phyloP scores from a whole-genome alignment of 495 filamentous ascomycete genomes.

The Thozetella sp. region DNA sequence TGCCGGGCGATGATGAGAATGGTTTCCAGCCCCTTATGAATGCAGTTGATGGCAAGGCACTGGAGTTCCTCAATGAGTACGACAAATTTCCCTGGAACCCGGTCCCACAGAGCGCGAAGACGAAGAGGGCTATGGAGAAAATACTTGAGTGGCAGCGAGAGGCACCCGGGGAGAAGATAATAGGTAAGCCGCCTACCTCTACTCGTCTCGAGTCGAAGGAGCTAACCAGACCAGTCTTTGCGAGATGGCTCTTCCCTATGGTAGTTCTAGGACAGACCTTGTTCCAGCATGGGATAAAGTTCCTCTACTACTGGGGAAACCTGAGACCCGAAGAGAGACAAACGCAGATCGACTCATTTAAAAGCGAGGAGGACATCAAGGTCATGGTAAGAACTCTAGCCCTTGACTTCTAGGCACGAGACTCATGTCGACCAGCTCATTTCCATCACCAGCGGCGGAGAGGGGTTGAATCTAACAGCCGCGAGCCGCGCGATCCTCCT shows the following conservation, averaged over 20 bases:
- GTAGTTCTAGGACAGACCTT: slow-evolving; percentile 34
- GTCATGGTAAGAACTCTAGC: slow-evolving; percentile 21
- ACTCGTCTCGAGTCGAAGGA: background rate
- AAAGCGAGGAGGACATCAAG: slow-evolving; percentile 15
- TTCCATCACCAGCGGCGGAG: slow-evolving; percentile 29
- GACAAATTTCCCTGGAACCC: slow-evolving; percentile 10
- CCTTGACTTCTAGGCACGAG: background rate
- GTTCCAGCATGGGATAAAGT: slow-evolving; percentile 13
- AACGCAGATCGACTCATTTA: slow-evolving; percentile 18
- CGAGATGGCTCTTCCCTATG: slow-evolving; percentile 28
- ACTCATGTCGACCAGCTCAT: too few species aligned
- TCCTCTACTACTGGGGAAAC: slow-evolving; percentile 23
- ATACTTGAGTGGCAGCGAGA: slow-evolving; percentile 30
- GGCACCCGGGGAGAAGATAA: slow-evolving; percentile 39
- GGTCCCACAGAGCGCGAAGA: slow-evolving; percentile 28
- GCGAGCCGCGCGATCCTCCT: slow-evolving; percentile 43
- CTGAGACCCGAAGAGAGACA: slow-evolving; percentile 14
- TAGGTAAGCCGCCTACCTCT: slow-evolving; percentile 14
- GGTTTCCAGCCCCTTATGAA: slow-evolving; percentile 3
- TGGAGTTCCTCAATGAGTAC: slow-evolving; percentile 3
- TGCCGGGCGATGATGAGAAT: slow-evolving; percentile 7
- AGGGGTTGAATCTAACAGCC: slow-evolving; percentile 29
- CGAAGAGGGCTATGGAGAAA: slow-evolving; percentile 22
- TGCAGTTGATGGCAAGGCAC: background rate
- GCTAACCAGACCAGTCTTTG: slow-evolving; percentile 23